A percentile compares a stretch with the other conserved stretches of the same genome.
Conservation (phyloP, 495 filamentous ascomycete species). For the Xylaria acuta region DNA sequence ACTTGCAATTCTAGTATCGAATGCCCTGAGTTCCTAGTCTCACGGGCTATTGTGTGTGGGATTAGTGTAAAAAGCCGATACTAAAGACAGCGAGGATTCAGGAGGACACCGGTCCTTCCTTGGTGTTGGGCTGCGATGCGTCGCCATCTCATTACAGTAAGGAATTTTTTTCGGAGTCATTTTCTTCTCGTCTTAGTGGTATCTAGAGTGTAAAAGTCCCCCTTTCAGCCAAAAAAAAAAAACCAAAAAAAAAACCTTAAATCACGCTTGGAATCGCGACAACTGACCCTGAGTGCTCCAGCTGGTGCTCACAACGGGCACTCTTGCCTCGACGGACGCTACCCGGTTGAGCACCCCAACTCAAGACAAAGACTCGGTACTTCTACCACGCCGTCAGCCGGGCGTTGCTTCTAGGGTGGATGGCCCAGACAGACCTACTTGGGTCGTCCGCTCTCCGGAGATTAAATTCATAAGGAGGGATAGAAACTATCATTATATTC, state of each 20-base stretch:
- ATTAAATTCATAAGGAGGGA: background rate
- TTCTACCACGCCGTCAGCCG: background rate
- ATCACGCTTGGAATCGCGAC: background rate
- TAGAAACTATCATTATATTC: background rate
- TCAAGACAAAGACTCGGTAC: background rate
- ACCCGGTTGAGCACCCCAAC: background rate
- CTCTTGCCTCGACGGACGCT: background rate
- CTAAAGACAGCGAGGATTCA: background rate
- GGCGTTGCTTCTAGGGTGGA: background rate
- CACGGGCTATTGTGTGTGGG: background rate
- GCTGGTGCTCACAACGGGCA: slow-evolving; percentile 6
- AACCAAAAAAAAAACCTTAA: background rate
- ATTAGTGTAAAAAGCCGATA: background rate
- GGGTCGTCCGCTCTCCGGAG: background rate
- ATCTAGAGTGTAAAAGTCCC: background rate
- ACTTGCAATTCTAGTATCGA: background rate
- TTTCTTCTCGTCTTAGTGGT: background rate
- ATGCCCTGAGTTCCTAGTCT: background rate
- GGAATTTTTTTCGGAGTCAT: background rate
- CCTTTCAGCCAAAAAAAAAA: background rate
- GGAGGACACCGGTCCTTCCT: background rate
- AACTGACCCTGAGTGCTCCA: background rate
- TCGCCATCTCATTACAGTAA: slow-evolving; percentile 10
- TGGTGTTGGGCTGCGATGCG: slow-evolving; percentile 2
- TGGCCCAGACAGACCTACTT: background rate